phyloP scores from a whole-genome alignment of 2,329 filamentous ascomycete genomes.

The Nemania bipapillata region DNA sequence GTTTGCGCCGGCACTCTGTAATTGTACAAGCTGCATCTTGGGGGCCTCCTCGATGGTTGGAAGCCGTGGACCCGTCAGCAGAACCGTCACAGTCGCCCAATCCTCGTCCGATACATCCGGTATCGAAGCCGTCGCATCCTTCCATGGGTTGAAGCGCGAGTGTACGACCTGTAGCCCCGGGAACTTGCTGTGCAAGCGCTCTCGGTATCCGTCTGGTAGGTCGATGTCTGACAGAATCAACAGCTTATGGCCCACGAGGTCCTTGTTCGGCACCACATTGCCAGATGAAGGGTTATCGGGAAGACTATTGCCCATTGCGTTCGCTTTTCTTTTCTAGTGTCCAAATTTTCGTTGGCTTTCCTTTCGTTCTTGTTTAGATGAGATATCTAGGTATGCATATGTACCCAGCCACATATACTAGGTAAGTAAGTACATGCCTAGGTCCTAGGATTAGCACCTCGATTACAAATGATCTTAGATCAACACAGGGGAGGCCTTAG shows the following conservation, averaged over 20 bases:
- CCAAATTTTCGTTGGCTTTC: neutral
- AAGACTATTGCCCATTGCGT: conserved; percentile 32
- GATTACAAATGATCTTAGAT: too few species aligned
- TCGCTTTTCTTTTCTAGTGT: neutral
- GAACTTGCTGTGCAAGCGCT: conserved; percentile 54
- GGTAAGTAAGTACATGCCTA: too few species aligned
- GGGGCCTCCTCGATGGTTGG: conserved; percentile 58
- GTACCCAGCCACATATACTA: neutral
- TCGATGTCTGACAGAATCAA: conserved; percentile 55
- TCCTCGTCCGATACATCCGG: conserved; percentile 50
- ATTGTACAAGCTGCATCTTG: conserved; percentile 64
- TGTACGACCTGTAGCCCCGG: conserved; percentile 58
- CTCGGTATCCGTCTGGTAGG: conserved; percentile 51
- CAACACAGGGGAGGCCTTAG: too few species aligned
- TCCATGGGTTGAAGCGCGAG: conserved; percentile 49
- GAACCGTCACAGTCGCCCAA: conserved; percentile 62
- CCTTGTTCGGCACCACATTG: conserved; percentile 36
- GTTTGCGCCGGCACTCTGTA: conserved; percentile 66
- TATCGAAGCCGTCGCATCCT: conserved; percentile 40
- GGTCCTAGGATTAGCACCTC: too few species aligned
- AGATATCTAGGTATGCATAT: neutral
- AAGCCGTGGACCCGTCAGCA: conserved; percentile 58
- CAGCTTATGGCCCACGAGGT: conserved; percentile 61
- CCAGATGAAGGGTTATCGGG: neutral
- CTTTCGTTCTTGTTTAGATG: neutral